A percentile compares a stretch with the other conserved stretches of the same genome.
Evolutionary conservation across 1,284 basidiomycete genomes (phyloP).

Genomic region (Microstroma glucosiphilum): DNA sequence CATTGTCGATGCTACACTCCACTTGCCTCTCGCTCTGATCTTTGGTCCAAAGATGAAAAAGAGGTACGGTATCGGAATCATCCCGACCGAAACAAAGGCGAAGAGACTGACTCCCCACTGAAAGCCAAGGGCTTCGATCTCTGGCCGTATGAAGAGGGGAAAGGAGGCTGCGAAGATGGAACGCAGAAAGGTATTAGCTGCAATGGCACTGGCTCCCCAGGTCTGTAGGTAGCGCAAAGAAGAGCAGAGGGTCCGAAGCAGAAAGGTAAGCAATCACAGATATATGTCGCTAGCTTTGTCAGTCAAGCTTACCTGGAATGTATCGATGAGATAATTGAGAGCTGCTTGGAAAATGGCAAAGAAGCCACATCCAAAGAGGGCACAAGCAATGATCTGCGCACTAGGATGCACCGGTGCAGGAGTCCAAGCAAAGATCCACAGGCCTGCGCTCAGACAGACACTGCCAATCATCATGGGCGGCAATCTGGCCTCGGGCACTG

Average conservation of each 20-base stretch:
- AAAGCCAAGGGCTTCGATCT: constrained; percentile 9
- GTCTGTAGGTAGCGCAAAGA: background rate
- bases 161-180: background rate
- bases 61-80: constrained; percentile 11
- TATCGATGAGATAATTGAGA: constrained; percentile 6
- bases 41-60: constrained; percentile 14
- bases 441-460: background rate
- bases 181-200: constrained; percentile 8
- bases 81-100: constrained; percentile 8
- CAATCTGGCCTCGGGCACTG: constrained; percentile 2
- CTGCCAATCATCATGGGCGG: background rate
- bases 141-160: constrained; percentile 7
- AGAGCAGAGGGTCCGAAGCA: background rate
- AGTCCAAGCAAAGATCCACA: constrained; percentile 7
- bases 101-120: constrained; percentile 14
- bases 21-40: constrained; percentile 8
- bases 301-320: background rate
- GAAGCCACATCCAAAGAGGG: constrained; percentile 1
- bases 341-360: background rate
- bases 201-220: background rate
- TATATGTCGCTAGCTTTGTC: background rate
- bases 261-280: constrained; percentile 11
- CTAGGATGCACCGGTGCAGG: background rate
- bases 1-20: background rate
- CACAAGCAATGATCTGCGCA: background rate